Percentiles rank a stretch among this genome's conserved stretches.
phyloP scores from a whole-genome alignment of 2,329 filamentous ascomycete species.

The Cladobotryum protrusum region DNA sequence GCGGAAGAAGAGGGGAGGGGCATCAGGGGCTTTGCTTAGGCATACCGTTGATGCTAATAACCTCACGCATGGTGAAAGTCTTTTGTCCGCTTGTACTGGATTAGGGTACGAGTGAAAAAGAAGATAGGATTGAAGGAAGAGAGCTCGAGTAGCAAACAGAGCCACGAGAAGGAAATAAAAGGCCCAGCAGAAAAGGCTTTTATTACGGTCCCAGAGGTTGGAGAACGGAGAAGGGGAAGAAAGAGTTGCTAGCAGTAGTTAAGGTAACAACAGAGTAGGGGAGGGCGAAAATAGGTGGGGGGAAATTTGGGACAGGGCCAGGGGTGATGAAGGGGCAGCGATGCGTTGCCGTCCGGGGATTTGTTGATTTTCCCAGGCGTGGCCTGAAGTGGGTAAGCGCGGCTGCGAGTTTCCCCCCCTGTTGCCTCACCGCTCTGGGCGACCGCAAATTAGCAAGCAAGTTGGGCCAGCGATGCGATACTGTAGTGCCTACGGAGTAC shows the following conservation, averaged over 20 bases:
- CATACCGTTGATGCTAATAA: conserved; percentile 98
- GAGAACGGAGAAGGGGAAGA: conserved; percentile 18
- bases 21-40: conserved; percentile 22
- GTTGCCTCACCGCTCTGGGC: conserved; percentile 14
- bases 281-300: conserved; percentile 39
- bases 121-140: conserved; percentile 19
- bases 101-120: conserved; percentile 16
- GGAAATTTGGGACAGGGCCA: conserved; percentile 39
- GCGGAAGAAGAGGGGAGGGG: conserved; percentile 18
- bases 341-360: conserved; percentile 26
- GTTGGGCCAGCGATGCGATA: not conserved
- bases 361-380: conserved; percentile 34
- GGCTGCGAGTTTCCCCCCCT: conserved; percentile 17
- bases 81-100: conserved; percentile 10
- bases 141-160: conserved; percentile 21
- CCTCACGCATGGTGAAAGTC: conserved; percentile 84
- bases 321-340: conserved; percentile 9
- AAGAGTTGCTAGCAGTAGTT: conserved; percentile 15
- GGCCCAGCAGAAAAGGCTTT: conserved; percentile 18
- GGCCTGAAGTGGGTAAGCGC: conserved; percentile 30
- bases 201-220: conserved; percentile 14
- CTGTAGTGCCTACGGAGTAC: too few species aligned
- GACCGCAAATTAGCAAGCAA: conserved; percentile 5
- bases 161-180: conserved; percentile 16
- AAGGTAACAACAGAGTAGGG: conserved; percentile 6